Base-by-base conservation (phyloP, 164 flowering plant species). In the Berberis vulgaris region DNA sequence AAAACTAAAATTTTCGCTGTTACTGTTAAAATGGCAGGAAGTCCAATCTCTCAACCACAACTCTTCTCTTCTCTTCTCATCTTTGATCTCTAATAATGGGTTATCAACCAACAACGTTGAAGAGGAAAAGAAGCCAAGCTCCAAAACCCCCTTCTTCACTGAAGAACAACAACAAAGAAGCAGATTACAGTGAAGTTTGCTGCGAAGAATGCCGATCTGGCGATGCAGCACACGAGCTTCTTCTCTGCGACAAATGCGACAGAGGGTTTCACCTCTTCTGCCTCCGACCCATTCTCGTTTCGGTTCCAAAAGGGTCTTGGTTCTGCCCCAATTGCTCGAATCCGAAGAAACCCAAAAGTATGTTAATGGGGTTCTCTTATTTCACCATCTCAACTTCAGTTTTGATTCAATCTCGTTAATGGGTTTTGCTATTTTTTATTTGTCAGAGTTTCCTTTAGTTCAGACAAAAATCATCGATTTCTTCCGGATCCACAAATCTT, bases 381-480 rank as follows among this genome's bases (percentile, higher is more conserved):
- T 10, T 43, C 13, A 38, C 12, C 12, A 9, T 10, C 11, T 63
- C 6, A 12, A 41, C 3, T n/a, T 12, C 1, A 11, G 1, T 26
- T 1, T 60, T 56, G 7, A 6, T 54, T 56, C 8, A 50, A 54
- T 10, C 4, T 61, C 1, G 2, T 38, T 57, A 8, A 58, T 57
- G 40, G 58, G 60, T 45, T 66, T 57, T 64, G 40, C 55, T 52
- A 26, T 64, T 10, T 45, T 52, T 13, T 76, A 12, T 39, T 46
- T 61, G 13, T 26, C 86, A 94, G 97, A 74, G 26, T 88, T 94
- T 65, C 95, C 97, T 65, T 72, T 88, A 2, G 77, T 84, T 13
- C 99, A 94, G 60, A 94, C 99, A n/a, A 94, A 91, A 71, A 88
- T 94, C 53, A 66, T 87, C 6, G 96, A 94, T 75, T 94, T 94